Evolutionary conservation across 495 filamentous ascomycete genomes (phyloP).

Genomic region (Lasiosphaeria ovina): DNA sequence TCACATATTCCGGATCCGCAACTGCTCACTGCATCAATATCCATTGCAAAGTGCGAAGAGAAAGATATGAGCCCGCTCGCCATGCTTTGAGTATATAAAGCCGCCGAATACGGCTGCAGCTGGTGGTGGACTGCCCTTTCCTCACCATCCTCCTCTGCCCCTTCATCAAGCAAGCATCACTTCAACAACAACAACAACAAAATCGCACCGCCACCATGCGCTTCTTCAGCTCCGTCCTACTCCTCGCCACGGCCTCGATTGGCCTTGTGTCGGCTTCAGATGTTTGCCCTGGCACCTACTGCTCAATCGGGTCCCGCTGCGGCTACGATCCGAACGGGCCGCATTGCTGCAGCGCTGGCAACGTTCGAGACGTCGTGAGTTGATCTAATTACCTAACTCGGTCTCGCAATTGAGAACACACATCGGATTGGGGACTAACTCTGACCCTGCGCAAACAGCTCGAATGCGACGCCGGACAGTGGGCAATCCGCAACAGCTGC

Average conservation of each 20-base stretch:
- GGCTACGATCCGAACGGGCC: neutral
- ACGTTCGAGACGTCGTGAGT: neutral
- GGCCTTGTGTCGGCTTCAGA: neutral
- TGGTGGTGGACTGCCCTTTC: neutral
- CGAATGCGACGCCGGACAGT: neutral
- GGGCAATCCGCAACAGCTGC: neutral
- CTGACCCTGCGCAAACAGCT: neutral
- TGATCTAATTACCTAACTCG: neutral
- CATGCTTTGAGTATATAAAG: neutral
- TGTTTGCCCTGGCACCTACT: neutral
- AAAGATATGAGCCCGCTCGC: neutral
- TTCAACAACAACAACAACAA: neutral
- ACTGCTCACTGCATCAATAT: neutral
- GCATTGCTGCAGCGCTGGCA: neutral
- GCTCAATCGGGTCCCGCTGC: neutral
- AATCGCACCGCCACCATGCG: neutral
- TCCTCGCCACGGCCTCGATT: neutral
- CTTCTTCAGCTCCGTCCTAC: neutral
- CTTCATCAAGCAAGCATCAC: neutral
- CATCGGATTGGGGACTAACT: neutral
- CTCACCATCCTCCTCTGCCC: neutral
- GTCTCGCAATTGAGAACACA: neutral
- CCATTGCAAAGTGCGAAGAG: neutral
- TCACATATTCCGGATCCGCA: neutral
- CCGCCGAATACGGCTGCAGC: neutral